phyloP scores from a whole-genome alignment of 1,284 basidiomycete species.

The Puccinia hordei region DNA sequence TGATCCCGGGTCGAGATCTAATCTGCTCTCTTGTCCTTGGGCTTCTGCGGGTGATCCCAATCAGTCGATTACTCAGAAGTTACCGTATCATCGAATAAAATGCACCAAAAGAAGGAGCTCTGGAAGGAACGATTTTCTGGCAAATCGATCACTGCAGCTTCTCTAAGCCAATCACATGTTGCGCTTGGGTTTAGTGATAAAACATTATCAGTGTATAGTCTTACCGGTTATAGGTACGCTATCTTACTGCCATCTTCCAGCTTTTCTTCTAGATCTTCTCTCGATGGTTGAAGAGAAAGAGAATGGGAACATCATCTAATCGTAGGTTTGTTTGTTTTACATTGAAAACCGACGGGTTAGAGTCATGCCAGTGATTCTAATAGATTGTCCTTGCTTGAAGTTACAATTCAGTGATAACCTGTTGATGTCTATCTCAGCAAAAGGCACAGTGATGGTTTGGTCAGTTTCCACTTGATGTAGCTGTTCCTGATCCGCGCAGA shows the following conservation, averaged over 20 bases:
- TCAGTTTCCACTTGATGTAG: slow-evolving; percentile 60
- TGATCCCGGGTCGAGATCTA: neutral
- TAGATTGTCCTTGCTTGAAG: slow-evolving; percentile 72
- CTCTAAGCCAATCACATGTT: slow-evolving; percentile 1
- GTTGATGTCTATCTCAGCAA: slow-evolving; percentile 72
- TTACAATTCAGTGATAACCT: slow-evolving; percentile 69
- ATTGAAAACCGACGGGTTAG: slow-evolving; percentile 60
- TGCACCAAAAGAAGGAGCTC: neutral
- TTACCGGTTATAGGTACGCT: neutral
- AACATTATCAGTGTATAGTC: neutral
- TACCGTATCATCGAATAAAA: neutral
- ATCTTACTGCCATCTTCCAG: slow-evolving; percentile 39
- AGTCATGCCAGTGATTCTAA: slow-evolving; percentile 71
- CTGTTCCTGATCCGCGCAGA: slow-evolving; percentile 1
- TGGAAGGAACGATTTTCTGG: slow-evolving; percentile 2
- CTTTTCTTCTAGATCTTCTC: slow-evolving; percentile 1
- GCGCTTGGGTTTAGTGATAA: slow-evolving; percentile 13
- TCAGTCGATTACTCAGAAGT: slow-evolving; percentile 3
- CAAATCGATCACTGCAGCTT: slow-evolving; percentile 10
- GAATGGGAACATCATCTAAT: too few relatives aligned
- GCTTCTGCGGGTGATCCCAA: neutral
- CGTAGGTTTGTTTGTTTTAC: neutral
- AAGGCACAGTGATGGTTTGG: slow-evolving; percentile 74
- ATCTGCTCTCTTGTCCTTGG: neutral
- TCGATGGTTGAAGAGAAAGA: neutral